Base-by-base conservation (phyloP, 2,329 filamentous ascomycete genomes). In the Colletotrichum sidae region DNA sequence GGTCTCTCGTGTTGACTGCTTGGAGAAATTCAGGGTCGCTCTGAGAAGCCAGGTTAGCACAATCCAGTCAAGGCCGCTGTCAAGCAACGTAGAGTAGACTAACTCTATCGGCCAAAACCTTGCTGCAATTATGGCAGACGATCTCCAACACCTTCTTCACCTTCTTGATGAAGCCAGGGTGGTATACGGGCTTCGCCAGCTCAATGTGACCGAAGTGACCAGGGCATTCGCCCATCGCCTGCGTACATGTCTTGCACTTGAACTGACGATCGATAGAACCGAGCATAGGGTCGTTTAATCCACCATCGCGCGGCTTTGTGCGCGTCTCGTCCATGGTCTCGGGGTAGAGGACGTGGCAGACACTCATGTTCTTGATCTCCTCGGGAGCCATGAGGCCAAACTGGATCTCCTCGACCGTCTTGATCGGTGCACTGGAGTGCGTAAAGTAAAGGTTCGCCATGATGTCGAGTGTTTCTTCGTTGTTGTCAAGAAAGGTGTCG, bases 141-240 rank as follows among this genome's bases (percentile, higher is more conserved):
- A 94, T 96, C 86, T 99, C 96, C 79, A 99, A 85, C 73, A 99
- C 89, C 86, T 98, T 99, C 86, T 99, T 99, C 81, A 97, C 94
- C 84, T 98, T 98, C 79, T 93, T 96, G 83, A 99, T 92, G 81
- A 97, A 99, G 74, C 96, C 96, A 84, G 85, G 82, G 73, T 99
- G 96, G 79, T 92, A 99, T 72, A 99, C 96, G 60, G 96, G 96
- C 76, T 93, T 94, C 46, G 96, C 94, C 71, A 99, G 87, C 81
- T 99, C 96, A 73, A 99, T 99, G 80, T 99, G 96, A 69, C 96
- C 96, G 77, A 99, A 99, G 78, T 99, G 96, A 67, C 96, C 96
- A 65, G 96, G 95, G 78, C 96, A 99, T 77, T 97, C 93, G 69
- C 92, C 90, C 87, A 97, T 97, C 75, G 92, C 91, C 81, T 99